phyloP scores from a whole-genome alignment of 495 filamentous ascomycete species.

The Stereocaulon alpinum region DNA sequence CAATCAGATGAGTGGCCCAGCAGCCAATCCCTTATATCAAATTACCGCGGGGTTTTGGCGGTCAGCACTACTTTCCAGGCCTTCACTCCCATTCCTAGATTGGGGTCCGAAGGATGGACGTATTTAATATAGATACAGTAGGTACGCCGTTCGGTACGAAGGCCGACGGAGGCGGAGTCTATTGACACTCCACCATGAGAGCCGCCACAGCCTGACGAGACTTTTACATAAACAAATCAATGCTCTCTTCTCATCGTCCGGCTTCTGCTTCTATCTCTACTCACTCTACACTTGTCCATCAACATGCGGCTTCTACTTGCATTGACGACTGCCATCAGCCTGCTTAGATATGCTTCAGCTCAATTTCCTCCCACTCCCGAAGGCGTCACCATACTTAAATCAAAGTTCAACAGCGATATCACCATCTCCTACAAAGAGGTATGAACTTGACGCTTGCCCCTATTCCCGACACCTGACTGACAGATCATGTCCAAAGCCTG shows the following conservation, averaged over 20 bases:
- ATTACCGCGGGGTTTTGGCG: too few species aligned
- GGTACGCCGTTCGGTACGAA: neutral
- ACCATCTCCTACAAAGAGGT: slow-evolving; percentile 58
- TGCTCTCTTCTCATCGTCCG: neutral
- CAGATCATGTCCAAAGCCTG: slow-evolving; percentile 27
- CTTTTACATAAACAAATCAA: neutral
- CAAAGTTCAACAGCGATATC: slow-evolving; percentile 47
- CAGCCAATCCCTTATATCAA: too few species aligned
- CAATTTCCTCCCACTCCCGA: slow-evolving; percentile 51
- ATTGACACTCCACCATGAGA: neutral
- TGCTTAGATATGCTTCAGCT: neutral
- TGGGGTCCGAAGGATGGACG: neutral
- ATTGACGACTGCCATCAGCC: neutral
- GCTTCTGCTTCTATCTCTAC: neutral
- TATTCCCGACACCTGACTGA: neutral
- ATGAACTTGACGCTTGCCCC: neutral
- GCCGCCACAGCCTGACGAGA: neutral
- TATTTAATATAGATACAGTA: neutral
- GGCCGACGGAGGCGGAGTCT: neutral
- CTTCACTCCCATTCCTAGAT: neutral
- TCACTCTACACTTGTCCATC: neutral
- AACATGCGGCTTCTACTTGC: neutral
- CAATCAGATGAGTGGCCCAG: too few species aligned
- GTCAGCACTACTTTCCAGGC: too few species aligned
- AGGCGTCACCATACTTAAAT: slow-evolving; percentile 43